phyloP scores from a whole-genome alignment of 2,329 filamentous ascomycete genomes.

The Neopestalotiopsis sp. region DNA sequence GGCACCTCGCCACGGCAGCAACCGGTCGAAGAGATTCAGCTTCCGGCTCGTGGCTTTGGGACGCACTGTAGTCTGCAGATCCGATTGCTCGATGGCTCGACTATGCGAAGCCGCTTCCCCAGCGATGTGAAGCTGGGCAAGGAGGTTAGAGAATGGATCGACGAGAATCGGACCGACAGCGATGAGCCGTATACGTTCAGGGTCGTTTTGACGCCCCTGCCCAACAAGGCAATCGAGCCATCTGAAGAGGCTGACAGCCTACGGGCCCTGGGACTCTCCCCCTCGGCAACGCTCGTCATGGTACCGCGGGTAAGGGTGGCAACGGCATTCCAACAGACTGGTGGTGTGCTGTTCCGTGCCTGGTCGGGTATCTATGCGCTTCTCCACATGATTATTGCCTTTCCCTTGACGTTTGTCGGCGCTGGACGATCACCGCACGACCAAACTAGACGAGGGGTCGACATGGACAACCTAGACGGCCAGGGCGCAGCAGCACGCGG shows the following conservation, averaged over 20 bases:
- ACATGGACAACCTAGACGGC: conserved; percentile 36
- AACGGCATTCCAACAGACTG: conserved; percentile 43
- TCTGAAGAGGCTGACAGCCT: conserved; percentile 75
- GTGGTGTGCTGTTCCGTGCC: conserved; percentile 34
- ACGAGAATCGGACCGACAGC: conserved; percentile 62
- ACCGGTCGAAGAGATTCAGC: conserved; percentile 19
- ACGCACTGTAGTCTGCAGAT: conserved; percentile 71
- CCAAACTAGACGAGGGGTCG: conserved; percentile 27
- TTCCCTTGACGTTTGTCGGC: conserved; percentile 27
- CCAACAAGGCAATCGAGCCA: conserved; percentile 75
- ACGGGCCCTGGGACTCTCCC: conserved; percentile 72
- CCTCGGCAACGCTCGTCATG: conserved; percentile 83
- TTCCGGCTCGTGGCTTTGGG: conserved; percentile 27
- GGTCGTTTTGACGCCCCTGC: conserved; percentile 78
- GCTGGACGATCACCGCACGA: conserved; percentile 15
- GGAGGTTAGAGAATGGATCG: conserved; percentile 80
- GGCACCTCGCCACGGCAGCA: conserved; percentile 19
- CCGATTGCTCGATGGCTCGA: conserved; percentile 83
- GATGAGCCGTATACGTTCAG: conserved; percentile 80
- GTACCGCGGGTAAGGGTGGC: conserved; percentile 65
- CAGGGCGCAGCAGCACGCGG: conserved; percentile 22
- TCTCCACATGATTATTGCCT: conserved; percentile 13
- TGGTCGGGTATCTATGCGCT: conserved; percentile 19
- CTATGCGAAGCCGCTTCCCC: conserved; percentile 74
- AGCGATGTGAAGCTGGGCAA: conserved; percentile 64